Percentiles rank a stretch among this genome's conserved stretches.
phyloP scores from a whole-genome alignment of 345 rosid species.

The Stellera chamaejasme region DNA sequence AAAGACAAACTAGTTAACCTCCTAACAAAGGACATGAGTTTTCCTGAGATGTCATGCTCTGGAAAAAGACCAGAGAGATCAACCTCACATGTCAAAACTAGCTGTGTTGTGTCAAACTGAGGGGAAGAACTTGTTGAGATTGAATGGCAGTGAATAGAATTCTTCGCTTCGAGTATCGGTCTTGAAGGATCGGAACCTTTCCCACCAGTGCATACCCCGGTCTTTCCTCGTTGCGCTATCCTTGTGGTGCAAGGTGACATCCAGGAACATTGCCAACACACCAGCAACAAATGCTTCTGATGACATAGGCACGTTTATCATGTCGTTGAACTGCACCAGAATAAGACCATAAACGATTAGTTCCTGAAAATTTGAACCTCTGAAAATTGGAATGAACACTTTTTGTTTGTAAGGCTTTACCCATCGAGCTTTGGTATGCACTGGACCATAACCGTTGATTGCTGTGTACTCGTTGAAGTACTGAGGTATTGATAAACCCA shows the following conservation, averaged over 20 bases:
- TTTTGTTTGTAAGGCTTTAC: conserved; percentile 17
- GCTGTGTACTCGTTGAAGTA: conserved; percentile 80
- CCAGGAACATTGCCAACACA: conserved; percentile 56
- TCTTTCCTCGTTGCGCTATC: conserved; percentile 60
- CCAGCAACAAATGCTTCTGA: conserved; percentile 89
- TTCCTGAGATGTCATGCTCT: too few species aligned
- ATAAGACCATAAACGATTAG: not conserved
- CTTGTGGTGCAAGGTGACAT: conserved; percentile 48
- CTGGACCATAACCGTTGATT: conserved; percentile 37
- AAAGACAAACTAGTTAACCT: too few species aligned
- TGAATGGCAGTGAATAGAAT: conserved; percentile 84
- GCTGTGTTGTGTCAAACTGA: conserved; percentile 38
- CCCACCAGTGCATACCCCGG: conserved; percentile 92
- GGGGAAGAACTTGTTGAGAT: conserved; percentile 96
- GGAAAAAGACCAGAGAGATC: too few species aligned
- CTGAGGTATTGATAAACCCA: conserved; percentile 79
- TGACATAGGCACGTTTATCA: conserved; percentile 88
- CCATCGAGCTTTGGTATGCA: conserved; percentile 69
- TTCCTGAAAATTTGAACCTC: too few species aligned
- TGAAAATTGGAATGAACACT: too few species aligned
- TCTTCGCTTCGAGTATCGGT: conserved; percentile 92
- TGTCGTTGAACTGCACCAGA: conserved; percentile 83
- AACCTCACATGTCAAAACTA: not conserved
- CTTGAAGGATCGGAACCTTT: conserved; percentile 71
- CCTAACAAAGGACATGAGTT: too few species aligned